These are phyloP conservation scores for Colletotrichum destructivum DNA, from an alignment of 2,329 filamentous ascomycete species.

Conservation along the genomic window DNA sequence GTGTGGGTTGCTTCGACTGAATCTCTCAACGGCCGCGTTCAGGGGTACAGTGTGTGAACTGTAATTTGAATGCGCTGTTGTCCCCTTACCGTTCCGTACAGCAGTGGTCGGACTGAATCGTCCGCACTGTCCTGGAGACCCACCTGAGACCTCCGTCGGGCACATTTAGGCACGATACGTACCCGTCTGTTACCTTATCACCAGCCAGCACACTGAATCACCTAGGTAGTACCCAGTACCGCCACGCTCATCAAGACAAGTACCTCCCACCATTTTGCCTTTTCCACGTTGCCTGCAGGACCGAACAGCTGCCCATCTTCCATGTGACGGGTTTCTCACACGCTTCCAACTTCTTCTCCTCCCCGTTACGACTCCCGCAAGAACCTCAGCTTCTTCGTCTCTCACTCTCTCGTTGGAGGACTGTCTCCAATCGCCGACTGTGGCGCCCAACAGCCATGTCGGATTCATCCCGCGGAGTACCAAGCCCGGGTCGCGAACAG, in stretches of 20 bases:
- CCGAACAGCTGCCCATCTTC: background rate
- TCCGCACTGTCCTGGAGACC: background rate
- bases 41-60: conserved; percentile 15
- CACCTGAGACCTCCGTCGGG: conserved; percentile 17
- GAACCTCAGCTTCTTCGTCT: background rate
- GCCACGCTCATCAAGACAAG: background rate
- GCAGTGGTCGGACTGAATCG: no score
- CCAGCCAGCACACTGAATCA: conserved; percentile 13
- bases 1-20: background rate
- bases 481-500: conserved; percentile 25
- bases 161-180: conserved; percentile 10
- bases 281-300: background rate
- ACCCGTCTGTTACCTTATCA: conserved; percentile 12
- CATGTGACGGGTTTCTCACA: background rate
- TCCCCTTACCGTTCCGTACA: background rate
- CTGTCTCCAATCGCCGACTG: background rate
- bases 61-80: background rate
- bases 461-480: conserved; percentile 17
- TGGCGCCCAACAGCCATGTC: conserved; percentile 29
- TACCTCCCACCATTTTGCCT: background rate
- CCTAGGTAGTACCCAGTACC: background rate
- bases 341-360: background rate
- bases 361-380: background rate
- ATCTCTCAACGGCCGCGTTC: background rate
- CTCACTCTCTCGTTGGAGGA: background rate